Percentiles rank a stretch among this genome's conserved stretches.
Conservation (phyloP, 768 basidiomycete species). For the Trametes cingulata region DNA sequence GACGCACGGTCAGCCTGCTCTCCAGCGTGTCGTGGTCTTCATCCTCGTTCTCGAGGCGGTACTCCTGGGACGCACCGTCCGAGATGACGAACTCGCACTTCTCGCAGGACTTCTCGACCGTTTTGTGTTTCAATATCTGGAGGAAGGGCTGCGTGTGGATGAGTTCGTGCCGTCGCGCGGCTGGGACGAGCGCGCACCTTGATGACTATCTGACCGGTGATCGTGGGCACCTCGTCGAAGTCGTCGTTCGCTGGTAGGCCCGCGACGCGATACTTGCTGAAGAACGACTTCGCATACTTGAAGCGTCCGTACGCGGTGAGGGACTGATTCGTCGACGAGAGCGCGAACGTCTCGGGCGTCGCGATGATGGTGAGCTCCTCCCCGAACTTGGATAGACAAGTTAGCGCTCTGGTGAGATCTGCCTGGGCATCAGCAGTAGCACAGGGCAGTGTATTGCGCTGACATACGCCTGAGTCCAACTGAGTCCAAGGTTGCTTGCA, state of each 20-base stretch:
- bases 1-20: conserved; percentile 67
- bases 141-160: conserved; percentile 51
- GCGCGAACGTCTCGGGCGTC: conserved; percentile 54
- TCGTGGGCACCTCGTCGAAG: conserved; percentile 39
- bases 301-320: conserved; percentile 83
- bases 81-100: conserved; percentile 72
- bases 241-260: conserved; percentile 18
- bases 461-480: conserved; percentile 49
- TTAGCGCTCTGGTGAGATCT: conserved; percentile 77
- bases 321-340: conserved; percentile 78
- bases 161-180: background rate
- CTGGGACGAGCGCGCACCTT: conserved; percentile 48
- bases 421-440: background rate
- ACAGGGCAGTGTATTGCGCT: background rate
- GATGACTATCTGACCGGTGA: conserved; percentile 67
- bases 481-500: conserved; percentile 72
- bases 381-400: conserved; percentile 79
- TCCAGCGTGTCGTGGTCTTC: conserved; percentile 64
- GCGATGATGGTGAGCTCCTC: conserved; percentile 77
- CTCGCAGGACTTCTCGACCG: conserved; percentile 76
- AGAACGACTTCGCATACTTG: conserved; percentile 67
- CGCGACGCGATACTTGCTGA: conserved; percentile 61
- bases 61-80: conserved; percentile 42
- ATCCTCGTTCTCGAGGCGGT: conserved; percentile 28
- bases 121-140: conserved; percentile 71